These are phyloP conservation scores for Teunomyces panamensis DNA, from an alignment of 805 yeast genomes.

Conservation along the genomic window DNA sequence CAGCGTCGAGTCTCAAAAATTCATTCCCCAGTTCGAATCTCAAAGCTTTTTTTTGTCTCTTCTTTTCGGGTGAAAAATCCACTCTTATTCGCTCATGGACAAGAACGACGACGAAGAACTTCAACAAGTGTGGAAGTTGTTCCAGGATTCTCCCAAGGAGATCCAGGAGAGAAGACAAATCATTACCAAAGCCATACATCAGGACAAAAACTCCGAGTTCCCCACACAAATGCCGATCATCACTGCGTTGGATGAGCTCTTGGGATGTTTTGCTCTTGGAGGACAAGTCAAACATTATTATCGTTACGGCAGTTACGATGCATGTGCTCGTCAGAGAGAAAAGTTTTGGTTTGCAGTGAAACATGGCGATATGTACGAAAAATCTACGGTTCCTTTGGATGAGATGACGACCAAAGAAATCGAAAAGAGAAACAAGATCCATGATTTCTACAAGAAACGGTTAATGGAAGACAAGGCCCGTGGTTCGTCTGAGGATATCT, in stretches of 20 bases:
- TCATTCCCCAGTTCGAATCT: too few species aligned
- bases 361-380: conserved; percentile 37
- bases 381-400: conserved; percentile 33
- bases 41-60: too few species aligned
- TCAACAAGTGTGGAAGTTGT: conserved; percentile 27
- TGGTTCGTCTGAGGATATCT: conserved; percentile 83
- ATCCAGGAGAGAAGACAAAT: conserved; percentile 21
- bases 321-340: conserved; percentile 66
- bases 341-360: conserved; percentile 80
- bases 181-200: conserved; percentile 17
- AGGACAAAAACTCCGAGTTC: conserved; percentile 17
- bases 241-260: conserved; percentile 83
- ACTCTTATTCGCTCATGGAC: not conserved
- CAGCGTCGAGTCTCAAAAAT: too few species aligned
- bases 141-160: conserved; percentile 29
- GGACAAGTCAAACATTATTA: conserved; percentile 86
- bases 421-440: conserved; percentile 49
- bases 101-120: conserved; percentile 31
- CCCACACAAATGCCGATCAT: conserved; percentile 41
- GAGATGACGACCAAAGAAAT: conserved; percentile 42
- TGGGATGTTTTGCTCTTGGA: conserved; percentile 85
- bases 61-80: not conserved
- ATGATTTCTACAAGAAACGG: conserved; percentile 65
- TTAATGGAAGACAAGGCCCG: conserved; percentile 56
- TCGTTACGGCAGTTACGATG: conserved; percentile 73